phyloP scores from a whole-genome alignment of 805 yeast genomes.

The Wickerhamiella lipophila region DNA sequence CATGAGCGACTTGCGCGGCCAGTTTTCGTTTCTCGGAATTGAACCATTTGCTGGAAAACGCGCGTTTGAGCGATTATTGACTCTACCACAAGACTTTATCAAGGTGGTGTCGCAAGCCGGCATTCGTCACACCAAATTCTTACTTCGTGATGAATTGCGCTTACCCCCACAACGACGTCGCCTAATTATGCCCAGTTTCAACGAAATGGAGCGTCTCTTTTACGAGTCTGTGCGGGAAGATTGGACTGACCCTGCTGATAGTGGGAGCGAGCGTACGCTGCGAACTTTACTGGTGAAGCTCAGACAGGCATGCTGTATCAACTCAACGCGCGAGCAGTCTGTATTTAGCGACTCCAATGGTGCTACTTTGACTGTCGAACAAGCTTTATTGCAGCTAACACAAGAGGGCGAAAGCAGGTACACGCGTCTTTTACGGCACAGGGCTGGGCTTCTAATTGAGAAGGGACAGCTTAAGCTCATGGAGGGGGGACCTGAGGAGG shows the following conservation, averaged over 20 bases:
- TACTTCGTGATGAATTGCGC: conserved; percentile 63
- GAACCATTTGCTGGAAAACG: conserved; percentile 47
- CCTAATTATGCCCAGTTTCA: conserved; percentile 59
- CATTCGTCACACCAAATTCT: conserved; percentile 70
- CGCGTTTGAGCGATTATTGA: conserved; percentile 33
- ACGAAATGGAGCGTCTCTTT: conserved; percentile 73
- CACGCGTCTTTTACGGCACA: conserved; percentile 11
- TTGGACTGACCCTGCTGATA: conserved; percentile 39
- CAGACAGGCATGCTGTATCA: conserved; percentile 76
- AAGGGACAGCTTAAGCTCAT: conserved; percentile 62
- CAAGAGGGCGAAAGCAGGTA: conserved; percentile 39
- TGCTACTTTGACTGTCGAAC: conserved; percentile 43
- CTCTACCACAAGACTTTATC: conserved; percentile 34
- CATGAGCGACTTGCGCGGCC: conserved; percentile 54
- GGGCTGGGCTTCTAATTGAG: conserved; percentile 34
- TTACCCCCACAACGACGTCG: conserved; percentile 70
- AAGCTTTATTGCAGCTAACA: conserved; percentile 54
- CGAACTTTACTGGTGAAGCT: conserved; percentile 55
- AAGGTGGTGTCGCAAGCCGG: conserved; percentile 43
- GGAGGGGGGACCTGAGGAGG: conserved; percentile 37
- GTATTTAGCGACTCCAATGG: neutral
- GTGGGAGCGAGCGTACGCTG: conserved; percentile 18
- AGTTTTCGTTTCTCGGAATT: conserved; percentile 52
- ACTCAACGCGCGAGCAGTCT: conserved; percentile 26
- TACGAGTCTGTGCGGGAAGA: conserved; percentile 51